Conservation (phyloP, 768 basidiomycete species). For the Tricholomella constricta region DNA sequence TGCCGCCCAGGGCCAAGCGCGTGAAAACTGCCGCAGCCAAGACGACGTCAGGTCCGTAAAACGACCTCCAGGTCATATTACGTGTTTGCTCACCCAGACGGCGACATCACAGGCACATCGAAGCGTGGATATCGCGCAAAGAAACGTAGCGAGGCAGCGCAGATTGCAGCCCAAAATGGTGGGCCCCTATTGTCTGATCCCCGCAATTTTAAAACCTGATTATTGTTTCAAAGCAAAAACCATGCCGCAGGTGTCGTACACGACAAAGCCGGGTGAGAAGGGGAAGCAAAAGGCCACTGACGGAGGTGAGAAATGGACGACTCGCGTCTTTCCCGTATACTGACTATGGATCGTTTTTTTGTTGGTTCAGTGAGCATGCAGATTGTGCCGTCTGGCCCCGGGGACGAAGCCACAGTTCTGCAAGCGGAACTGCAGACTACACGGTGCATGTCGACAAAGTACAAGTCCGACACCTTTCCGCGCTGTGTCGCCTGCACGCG, state of each 20-base stretch:
- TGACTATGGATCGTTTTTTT: not conserved
- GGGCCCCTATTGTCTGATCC: conserved; percentile 20
- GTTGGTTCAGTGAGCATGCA: conserved; percentile 29
- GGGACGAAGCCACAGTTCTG: conserved; percentile 33
- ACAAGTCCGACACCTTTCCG: conserved; percentile 70
- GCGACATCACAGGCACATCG: conserved; percentile 38
- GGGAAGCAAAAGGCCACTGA: conserved; percentile 47
- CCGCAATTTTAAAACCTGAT: conserved; percentile 4
- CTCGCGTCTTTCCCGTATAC: not conserved
- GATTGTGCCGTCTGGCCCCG: conserved; percentile 33
- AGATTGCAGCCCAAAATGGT: conserved; percentile 69
- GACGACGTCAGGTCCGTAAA: not conserved
- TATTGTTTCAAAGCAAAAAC: conserved; percentile 39
- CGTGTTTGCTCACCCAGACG: conserved; percentile 2
- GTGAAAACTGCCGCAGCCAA: conserved; percentile 40
- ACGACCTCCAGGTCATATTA: not conserved
- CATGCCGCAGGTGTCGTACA: conserved; percentile 46
- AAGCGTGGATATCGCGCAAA: conserved; percentile 72
- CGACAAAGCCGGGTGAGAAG: conserved; percentile 37
- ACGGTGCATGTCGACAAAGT: conserved; percentile 83
- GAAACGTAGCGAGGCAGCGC: conserved; percentile 72
- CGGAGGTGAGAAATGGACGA: conserved; percentile 29
- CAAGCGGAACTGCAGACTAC: conserved; percentile 75
- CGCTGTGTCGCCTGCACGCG: conserved; percentile 84
- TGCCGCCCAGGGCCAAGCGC: conserved; percentile 50